Base-by-base conservation (phyloP, 2,329 filamentous ascomycete species). In the Stromatinia cepivora region DNA sequence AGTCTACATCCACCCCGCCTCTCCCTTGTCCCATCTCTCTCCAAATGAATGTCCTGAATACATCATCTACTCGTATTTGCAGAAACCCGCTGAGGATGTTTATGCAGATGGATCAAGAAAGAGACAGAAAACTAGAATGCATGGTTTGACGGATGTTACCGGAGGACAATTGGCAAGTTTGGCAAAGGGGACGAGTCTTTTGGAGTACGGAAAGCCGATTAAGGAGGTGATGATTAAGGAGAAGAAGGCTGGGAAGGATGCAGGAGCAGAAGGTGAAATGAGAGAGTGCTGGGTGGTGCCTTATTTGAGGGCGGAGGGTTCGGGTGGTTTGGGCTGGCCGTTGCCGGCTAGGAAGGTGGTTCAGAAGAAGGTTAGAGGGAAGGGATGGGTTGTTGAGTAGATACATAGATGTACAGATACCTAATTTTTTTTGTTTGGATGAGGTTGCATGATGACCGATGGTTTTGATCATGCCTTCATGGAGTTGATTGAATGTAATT, bases 1-100 rank as follows among this genome's bases (percentile, higher is more conserved):
- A 45, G 93, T 97, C 2, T 98, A 92, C 78, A 87, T 98, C 57
- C 95, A 98, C 78, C 93, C 95, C 0, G 87, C 90, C 0, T 97
- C 93, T 1, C 84, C 93, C 4, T 86, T 99, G 11, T 88, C 94
- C 52, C 85, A 91, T 79, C 78, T 90, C 72, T 86, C 87, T 72
- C 81, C 85, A 0, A 86, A 87, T 69, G 91, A 94, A 79, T 92
- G 95, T 74, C 95, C 95, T 0, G 87, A 92, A 70, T 98, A 94
- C 77, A 85, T 98, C 70, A 84, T 97, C 25, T 99, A 97, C 82
- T 89, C 89, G 20, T 90, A 94, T 76, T 87, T 99, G 4, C 94
- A 97, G 78, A 88, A 89, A 69, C 53, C 67, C 8, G 36, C 67
- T 10, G 83, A 88, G 4, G 82, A 85, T 0, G 79, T 84, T 0